Conservation (phyloP, 2,329 filamentous ascomycete genomes). For the Fusarium solani-melongenae region DNA sequence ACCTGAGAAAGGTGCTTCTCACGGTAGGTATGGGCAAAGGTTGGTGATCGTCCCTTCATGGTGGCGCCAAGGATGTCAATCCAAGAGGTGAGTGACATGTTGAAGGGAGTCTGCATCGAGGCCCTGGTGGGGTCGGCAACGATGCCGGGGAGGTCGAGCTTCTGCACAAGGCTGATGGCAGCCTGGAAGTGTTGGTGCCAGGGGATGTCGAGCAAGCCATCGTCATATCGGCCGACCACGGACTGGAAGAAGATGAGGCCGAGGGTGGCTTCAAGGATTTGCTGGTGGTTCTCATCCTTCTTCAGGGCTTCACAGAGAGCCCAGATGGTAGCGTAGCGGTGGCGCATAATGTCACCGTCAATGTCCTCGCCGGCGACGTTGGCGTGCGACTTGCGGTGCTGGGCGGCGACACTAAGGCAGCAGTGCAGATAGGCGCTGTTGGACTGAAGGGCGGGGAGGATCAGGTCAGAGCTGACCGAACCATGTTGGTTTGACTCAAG, state of each 20-base stretch:
- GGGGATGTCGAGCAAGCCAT: conserved; percentile 88
- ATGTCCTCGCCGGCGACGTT: conserved; percentile 76
- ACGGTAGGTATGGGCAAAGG: conserved; percentile 94
- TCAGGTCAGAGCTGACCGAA: conserved; percentile 81
- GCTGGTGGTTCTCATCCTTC: conserved; percentile 82
- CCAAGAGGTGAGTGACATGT: conserved; percentile 94
- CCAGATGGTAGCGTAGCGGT: conserved; percentile 88
- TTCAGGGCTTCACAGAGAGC: conserved; percentile 86
- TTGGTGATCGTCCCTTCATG: conserved; percentile 86
- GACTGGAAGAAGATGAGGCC: conserved; percentile 98
- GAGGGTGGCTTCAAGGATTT: conserved; percentile 91
- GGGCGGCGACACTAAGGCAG: conserved; percentile 91
- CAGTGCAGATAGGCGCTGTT: conserved; percentile 97
- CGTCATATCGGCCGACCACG: conserved; percentile 86
- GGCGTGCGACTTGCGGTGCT: conserved; percentile 84
- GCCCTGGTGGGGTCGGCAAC: conserved; percentile 69
- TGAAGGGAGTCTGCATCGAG: conserved; percentile 78
- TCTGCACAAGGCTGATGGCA: conserved; percentile 84
- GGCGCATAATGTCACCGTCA: conserved; percentile 90
- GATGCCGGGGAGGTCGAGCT: conserved; percentile 80
- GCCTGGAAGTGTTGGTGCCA: conserved; percentile 99
- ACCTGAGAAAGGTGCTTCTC: conserved; percentile 84
- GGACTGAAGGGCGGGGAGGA: conserved; percentile 86
- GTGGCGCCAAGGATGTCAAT: conserved; percentile 97
- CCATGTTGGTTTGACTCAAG: conserved; percentile 91